Evolutionary conservation across 2,329 filamentous ascomycete species (phyloP).

Genomic region (Chaetomium sp.): DNA sequence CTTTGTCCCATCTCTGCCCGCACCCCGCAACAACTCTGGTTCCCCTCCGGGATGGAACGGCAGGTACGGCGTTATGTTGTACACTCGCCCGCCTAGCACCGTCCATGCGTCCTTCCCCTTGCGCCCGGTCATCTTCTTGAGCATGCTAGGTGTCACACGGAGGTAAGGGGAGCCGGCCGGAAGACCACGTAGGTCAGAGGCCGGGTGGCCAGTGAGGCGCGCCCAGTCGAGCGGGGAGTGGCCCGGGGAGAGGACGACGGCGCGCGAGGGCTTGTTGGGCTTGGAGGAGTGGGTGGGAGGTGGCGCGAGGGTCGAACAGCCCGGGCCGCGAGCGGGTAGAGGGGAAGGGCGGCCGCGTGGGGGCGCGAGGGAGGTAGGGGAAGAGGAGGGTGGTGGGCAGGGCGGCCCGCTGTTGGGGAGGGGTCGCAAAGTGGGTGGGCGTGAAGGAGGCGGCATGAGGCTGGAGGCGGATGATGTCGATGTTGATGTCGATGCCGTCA

Average conservation of each 20-base stretch:
- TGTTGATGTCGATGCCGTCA: background rate
- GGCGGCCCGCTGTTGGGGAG: background rate
- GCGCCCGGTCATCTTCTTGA: constrained; percentile 72
- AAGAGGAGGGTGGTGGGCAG: constrained; percentile 13
- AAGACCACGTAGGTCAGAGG: constrained; percentile 61
- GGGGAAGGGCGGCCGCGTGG: constrained; percentile 23
- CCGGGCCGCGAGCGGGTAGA: constrained; percentile 15
- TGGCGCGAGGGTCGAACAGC: constrained; percentile 37
- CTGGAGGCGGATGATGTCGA: constrained; percentile 6
- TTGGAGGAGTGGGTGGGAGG: constrained; percentile 48
- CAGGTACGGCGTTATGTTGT: constrained; percentile 86
- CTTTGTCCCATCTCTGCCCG: constrained; percentile 55
- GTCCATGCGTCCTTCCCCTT: constrained; percentile 88
- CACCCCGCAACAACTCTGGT: constrained; percentile 60
- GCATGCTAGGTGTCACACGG: constrained; percentile 74
- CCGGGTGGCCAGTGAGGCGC: constrained; percentile 57
- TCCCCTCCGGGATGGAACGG: constrained; percentile 87
- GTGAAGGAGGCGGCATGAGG: constrained; percentile 28
- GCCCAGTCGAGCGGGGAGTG: constrained; percentile 98
- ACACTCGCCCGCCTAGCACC: constrained; percentile 80
- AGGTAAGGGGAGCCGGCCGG: constrained; percentile 48
- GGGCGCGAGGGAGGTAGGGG: background rate
- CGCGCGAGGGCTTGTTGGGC: constrained; percentile 53
- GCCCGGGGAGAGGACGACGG: constrained; percentile 79
- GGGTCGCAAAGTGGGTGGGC: constrained; percentile 18